Conservation (phyloP, 495 filamentous ascomycete species). For the Tuber umbilicatum region DNA sequence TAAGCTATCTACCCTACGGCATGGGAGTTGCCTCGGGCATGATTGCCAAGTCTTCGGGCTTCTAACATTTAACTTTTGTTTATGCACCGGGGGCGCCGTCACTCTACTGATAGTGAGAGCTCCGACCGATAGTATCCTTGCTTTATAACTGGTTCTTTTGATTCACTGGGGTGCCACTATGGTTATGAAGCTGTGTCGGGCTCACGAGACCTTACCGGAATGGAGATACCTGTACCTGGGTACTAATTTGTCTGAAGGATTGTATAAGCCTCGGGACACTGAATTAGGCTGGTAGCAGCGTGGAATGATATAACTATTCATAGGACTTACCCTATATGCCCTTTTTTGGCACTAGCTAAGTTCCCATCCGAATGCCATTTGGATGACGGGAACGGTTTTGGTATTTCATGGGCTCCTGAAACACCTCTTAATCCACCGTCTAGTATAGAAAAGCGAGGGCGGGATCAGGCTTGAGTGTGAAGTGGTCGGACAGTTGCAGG, state of each 20-base stretch:
- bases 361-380: neutral
- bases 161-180: neutral
- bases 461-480: neutral
- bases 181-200: neutral
- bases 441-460: neutral
- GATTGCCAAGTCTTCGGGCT: no score
- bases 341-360: neutral
- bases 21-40: no score
- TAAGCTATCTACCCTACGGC: no score
- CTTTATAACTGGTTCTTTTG: neutral
- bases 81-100: no score
- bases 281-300: neutral
- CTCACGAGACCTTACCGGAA: neutral
- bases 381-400: neutral
- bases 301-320: neutral
- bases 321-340: neutral
- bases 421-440: neutral
- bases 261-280: neutral
- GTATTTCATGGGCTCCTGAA: neutral
- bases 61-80: no score
- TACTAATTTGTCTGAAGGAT: neutral
- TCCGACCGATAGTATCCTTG: neutral
- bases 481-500: neutral
- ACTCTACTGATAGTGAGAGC: neutral
- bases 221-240: neutral